These are phyloP conservation scores for Phytophthora megakarya DNA, from an alignment of 352 stramenopile genomes.

Conservation along the genomic window DNA sequence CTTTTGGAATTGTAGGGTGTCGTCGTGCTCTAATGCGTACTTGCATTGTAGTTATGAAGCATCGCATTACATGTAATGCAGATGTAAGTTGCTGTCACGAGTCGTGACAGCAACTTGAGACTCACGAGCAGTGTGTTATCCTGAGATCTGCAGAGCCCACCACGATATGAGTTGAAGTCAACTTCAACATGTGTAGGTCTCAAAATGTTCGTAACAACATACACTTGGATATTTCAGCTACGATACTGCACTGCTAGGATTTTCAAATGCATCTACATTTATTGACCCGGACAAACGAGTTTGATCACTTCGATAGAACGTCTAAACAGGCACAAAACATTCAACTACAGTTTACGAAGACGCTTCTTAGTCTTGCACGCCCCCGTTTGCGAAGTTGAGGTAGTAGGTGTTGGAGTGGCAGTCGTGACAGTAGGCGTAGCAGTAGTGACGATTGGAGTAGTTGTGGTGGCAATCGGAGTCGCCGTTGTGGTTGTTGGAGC, in stretches of 20 bases:
- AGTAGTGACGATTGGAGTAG: slow-evolving; percentile 10
- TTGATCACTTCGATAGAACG: background rate
- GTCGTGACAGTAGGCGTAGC: slow-evolving; percentile 14
- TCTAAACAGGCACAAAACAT: background rate
- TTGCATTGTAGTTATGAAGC: background rate
- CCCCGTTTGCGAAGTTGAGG: slow-evolving; percentile 11
- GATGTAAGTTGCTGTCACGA: too few relatives aligned
- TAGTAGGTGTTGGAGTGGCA: slow-evolving; percentile 4
- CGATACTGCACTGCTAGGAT: background rate
- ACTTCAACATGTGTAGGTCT: slow-evolving; percentile 7
- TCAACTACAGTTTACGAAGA: slow-evolving; percentile 28
- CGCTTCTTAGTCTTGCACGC: slow-evolving; percentile 33
- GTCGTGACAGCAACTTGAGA: too few relatives aligned
- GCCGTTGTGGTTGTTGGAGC: background rate
- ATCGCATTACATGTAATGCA: too few relatives aligned
- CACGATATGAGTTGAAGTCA: background rate
- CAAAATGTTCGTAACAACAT: background rate
- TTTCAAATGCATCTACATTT: too few relatives aligned
- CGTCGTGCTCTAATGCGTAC: background rate
- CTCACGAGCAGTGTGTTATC: too few relatives aligned
- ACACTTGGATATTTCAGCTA: background rate
- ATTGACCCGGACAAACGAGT: too few relatives aligned
- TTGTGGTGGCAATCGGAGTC: slow-evolving; percentile 6
- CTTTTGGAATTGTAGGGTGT: too few relatives aligned
- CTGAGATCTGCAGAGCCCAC: background rate